Evolutionary conservation across 2,329 filamentous ascomycete species (phyloP), one percentile per base, ranked within the genome.

Genomic region (Elsinoe fawcettii): DNA sequence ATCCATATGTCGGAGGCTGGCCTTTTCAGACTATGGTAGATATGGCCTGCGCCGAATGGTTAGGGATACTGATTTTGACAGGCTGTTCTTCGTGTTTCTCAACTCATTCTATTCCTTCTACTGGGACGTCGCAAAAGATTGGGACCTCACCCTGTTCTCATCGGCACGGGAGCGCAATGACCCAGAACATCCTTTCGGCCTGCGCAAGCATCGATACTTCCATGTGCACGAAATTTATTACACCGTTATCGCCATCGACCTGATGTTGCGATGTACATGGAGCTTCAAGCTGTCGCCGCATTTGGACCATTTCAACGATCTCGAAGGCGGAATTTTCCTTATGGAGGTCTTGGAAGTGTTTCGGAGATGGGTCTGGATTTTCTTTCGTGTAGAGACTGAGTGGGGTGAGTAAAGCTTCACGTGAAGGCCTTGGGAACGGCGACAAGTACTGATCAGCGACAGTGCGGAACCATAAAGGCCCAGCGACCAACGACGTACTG

Each of bases 31-130:
- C 66, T 82, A 62, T 78, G 81, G 80, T 79, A 73, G 61, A 73
- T 37, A 9, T 8, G n/a, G 4, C 20, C 14, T 16, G n/a, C 14
- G 22, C 9, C n/a, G 27, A 6, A 11, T 51, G n/a, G n/a, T 23
- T 18, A 7, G 14, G 14, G 22, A 14, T 14, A 37, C 55, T 47
- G 51, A 58, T 25, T 9, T 16, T 8, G 74, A 75, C 49, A 93
- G 89, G 85, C 75, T 95, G 27, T 72, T 80, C 34, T 86, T 86
- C 43, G 87, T 89, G 27, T 75, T 90, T 32, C 68, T 93, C 65
- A 96, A 99, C 71, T 95, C 89, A 12, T 77, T 87, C 44, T 99
- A 96, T 74, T 90, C 87, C n/a, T 97, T 97, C 75, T 99, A 93
- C 77, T 99, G 93, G 93, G 93, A 99, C 66, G 84, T 97, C 27